These are phyloP conservation scores for Termitomyces heimii DNA, from an alignment of 768 basidiomycete species.

Conservation along the genomic window DNA sequence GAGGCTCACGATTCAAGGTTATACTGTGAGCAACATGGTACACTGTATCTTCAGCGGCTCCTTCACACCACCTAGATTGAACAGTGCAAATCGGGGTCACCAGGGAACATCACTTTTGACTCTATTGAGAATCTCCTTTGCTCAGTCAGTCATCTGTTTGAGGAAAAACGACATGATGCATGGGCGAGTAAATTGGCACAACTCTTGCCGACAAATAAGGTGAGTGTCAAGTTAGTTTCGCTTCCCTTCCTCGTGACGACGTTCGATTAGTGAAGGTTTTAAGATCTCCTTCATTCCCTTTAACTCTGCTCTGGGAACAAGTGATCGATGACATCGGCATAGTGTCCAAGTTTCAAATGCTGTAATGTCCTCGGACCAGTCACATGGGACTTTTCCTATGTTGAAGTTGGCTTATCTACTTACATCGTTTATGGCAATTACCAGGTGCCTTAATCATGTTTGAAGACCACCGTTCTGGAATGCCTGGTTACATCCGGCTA, in stretches of 20 bases:
- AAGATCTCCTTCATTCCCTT: background rate
- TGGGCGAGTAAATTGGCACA: constrained; percentile 44
- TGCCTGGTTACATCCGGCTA: background rate
- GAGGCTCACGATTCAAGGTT: constrained; percentile 48
- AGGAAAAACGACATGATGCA: constrained; percentile 36
- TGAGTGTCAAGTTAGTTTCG: background rate
- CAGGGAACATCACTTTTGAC: constrained; percentile 37
- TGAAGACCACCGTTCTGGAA: constrained; percentile 11
- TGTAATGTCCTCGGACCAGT: background rate
- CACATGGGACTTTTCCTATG: background rate
- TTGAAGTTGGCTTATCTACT: background rate
- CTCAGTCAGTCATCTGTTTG: constrained; percentile 49
- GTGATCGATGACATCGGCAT: background rate
- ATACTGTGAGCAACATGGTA: constrained; percentile 34
- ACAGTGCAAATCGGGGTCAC: background rate
- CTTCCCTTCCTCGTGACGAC: background rate
- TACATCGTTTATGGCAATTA: background rate
- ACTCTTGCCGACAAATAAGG: constrained; percentile 17
- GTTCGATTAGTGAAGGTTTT: background rate
- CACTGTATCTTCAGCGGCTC: background rate
- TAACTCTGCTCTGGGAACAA: background rate
- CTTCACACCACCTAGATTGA: constrained; percentile 5
- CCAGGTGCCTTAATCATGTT: background rate
- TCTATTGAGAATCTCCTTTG: constrained; percentile 54
- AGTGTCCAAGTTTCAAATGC: background rate